phyloP scores from a whole-genome alignment of 2,329 filamentous ascomycete genomes.

The Diaporthe nobilis region DNA sequence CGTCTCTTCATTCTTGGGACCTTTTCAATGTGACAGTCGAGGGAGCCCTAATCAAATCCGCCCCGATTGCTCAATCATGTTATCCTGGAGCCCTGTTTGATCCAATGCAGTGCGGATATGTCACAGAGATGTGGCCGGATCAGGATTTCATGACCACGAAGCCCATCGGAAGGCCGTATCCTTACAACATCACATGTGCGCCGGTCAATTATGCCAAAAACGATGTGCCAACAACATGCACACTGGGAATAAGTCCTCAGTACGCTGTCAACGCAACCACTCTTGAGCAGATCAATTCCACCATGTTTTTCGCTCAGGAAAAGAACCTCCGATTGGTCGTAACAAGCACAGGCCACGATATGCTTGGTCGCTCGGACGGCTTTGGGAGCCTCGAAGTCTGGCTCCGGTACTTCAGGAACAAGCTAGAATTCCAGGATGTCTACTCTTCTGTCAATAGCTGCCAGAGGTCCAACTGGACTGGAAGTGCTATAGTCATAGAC shows the following conservation, averaged over 20 bases:
- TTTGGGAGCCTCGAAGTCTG: slow-evolving; percentile 42
- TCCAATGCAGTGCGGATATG: background rate
- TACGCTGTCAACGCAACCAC: slow-evolving; percentile 45
- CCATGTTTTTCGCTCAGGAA: slow-evolving; percentile 45
- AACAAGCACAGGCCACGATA: slow-evolving; percentile 45
- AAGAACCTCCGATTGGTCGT: slow-evolving; percentile 45
- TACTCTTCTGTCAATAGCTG: background rate
- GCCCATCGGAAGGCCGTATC: background rate
- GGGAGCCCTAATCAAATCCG: background rate
- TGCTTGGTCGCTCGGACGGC: slow-evolving; percentile 37
- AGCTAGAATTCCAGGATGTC: background rate
- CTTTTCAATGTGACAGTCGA: background rate
- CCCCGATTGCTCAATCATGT: slow-evolving; percentile 12
- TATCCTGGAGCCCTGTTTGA: background rate
- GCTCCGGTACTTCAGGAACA: slow-evolving; percentile 40
- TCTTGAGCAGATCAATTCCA: slow-evolving; percentile 43
- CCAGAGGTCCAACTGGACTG: background rate
- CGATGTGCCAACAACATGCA: slow-evolving; percentile 34
- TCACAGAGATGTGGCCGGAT: background rate
- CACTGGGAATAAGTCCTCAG: slow-evolving; percentile 42
- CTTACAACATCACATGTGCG: slow-evolving; percentile 14
- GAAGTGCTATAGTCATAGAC: background rate
- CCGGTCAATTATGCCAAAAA: background rate
- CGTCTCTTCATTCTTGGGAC: slow-evolving; percentile 1
- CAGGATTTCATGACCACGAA: background rate